Conservation (phyloP, 768 basidiomycete species). For the Strobilomyces dryophilus region DNA sequence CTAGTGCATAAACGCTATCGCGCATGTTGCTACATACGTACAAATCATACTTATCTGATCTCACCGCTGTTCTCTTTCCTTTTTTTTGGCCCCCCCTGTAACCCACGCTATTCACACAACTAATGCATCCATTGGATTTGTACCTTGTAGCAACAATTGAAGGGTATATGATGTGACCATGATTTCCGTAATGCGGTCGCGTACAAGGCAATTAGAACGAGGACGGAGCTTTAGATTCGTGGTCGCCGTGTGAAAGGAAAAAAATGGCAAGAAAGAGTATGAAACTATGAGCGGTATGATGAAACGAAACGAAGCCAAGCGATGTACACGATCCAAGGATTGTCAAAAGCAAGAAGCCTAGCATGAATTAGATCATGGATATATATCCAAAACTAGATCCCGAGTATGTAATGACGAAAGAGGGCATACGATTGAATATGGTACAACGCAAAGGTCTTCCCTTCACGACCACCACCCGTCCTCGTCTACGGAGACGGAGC, state of each 20-base stretch:
- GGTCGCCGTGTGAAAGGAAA: not conserved
- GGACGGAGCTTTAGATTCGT: constrained; percentile 1
- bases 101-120: constrained; percentile 24
- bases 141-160: constrained; percentile 38
- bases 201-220: constrained; percentile 9
- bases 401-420: not conserved
- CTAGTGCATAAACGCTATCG: constrained; percentile 15
- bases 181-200: constrained; percentile 18
- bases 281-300: not conserved
- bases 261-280: constrained; percentile 14
- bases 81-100: constrained; percentile 6
- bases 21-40: not conserved
- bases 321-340: not conserved
- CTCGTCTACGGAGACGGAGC: constrained; percentile 64
- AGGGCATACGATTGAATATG: constrained; percentile 1
- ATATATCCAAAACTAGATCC: constrained; percentile 19
- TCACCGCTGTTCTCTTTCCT: not conserved
- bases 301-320: not conserved
- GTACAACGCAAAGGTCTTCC: constrained; percentile 7
- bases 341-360: not conserved
- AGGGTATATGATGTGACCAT: constrained; percentile 32
- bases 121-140: constrained; percentile 36
- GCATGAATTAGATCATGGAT: constrained; percentile 21
- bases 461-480: constrained; percentile 76
- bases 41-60: constrained; percentile 21